Evolutionary conservation across 257 asterid genomes (phyloP).

Genomic region (Leptodermis oblonga): DNA sequence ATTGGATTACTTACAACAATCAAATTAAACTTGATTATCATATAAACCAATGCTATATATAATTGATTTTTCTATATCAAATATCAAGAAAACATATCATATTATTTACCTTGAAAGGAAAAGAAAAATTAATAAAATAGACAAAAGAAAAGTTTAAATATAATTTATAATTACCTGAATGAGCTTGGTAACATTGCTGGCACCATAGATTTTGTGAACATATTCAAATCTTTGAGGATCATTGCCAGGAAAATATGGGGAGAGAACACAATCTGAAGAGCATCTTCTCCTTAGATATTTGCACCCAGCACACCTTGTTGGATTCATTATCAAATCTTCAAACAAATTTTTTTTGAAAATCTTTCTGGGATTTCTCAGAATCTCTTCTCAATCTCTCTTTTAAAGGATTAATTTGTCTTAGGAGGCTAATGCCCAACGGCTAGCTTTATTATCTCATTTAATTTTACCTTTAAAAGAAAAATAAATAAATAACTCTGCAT

Average conservation of each 20-base stretch:
- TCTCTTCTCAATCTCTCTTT: too few species aligned
- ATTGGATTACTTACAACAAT: not conserved
- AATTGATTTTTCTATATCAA: too few species aligned
- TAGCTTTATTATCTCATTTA: too few species aligned
- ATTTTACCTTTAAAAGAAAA: too few species aligned
- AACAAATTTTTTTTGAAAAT: too few species aligned
- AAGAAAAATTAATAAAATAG: not conserved
- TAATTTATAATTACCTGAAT: constrained; percentile 41
- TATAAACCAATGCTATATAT: not conserved
- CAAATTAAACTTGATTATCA: not conserved
- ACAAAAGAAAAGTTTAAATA: not conserved
- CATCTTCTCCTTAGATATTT: constrained; percentile 60
- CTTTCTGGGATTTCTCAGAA: too few species aligned
- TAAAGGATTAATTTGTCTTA: too few species aligned
- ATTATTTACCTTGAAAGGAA: not conserved
- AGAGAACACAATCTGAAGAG: constrained; percentile 57
- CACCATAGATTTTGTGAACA: constrained; percentile 66
- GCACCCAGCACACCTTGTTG: constrained; percentile 76
- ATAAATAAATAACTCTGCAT: too few species aligned
- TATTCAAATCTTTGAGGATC: constrained; percentile 53
- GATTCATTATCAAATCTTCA: constrained; percentile 25
- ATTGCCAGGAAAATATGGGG: constrained; percentile 66
- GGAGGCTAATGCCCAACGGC: too few species aligned
- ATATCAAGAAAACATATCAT: not conserved
- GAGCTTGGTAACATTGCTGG: constrained; percentile 56